Evolutionary conservation across 192 early-diverging fungal genomes (phyloP), one percentile per base, ranked within the genome.

Genomic region (Coemansia sp.): DNA sequence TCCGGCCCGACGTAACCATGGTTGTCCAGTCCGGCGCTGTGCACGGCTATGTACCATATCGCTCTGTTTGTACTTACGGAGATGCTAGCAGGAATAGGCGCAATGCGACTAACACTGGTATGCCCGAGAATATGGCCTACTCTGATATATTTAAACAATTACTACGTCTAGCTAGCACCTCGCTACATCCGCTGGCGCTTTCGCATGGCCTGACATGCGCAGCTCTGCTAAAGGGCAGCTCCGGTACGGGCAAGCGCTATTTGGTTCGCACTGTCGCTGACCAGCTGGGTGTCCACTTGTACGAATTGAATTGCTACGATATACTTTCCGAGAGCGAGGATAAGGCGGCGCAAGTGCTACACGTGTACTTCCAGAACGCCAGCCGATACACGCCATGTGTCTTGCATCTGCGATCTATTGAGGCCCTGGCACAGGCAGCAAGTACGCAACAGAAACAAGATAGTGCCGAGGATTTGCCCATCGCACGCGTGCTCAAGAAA

Each of bases 221-320:
- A 1, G 86, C 89, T 0, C 69, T 96, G 36, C 62, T 98, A 21
- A 88, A 92, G 64, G 95, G 94, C 13, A 88, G 92, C 24, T 81
- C 87, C 1, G 96, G 96, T 6, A 89, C 88, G 17, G 96, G 96
- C 13, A 98, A 98, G 67, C 84, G 87, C 39, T 88, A 89, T 0
- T 63, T 93, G 36, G 78, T 95, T 2, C 74, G 80, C 17, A 79
- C 85, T 59, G 87, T 91, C 0, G 89, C 88, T 8, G 88, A 92
- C 35, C 66, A 80, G n/a, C 72, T 93, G 29, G 94, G 94, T 14
- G 81, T 94, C 2, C 90, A 96, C 62, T 19, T 94, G 8, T 88
- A 88, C 66, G 91, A 93, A 63, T 84, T 93, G 35, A 92, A 92
- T 74, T 89, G 89, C 46, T 95, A 88, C 69, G 92, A 95, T 53